Base-by-base conservation (phyloP, 306 rosid genomes). In the Alnus glutinosa region DNA sequence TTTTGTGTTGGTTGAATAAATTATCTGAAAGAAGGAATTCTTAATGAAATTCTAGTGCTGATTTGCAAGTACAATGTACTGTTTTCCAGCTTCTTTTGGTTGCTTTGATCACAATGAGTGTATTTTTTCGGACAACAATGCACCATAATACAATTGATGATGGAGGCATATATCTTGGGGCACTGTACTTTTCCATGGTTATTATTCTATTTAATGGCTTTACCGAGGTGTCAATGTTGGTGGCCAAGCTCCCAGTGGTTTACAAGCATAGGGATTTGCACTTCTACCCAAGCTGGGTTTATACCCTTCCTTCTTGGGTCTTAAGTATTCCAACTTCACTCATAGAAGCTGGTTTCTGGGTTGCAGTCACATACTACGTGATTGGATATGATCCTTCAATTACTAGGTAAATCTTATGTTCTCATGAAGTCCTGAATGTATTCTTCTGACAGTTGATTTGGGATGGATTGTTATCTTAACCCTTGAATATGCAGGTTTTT, bases 201-300 rank as follows among this genome's bases (percentile, higher is more conserved):
- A 96, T 90, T 64, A 87, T 96, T 85, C 98, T 96, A 77, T 96
- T 96, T 78, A 96, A 96, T 83, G 99, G 99, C 83, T 96, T 96
- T 87, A 96, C 93, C 48, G 99, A 96, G 87, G 98, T 93, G 76
- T 81, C 99, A 55, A 93, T 96, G 99, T 85, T 96, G 85, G 99
- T 96, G 71, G 97, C 96, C 79, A 96, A 96, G 91, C 98, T 96
- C 85, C 99, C 97, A 34, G 89, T 91, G 76, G 75, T 96, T 83
- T 96, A 96, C 99, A 96, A 96, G 92, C 99, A 96, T 72, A 89
- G 99, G 76, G 99, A 96, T 82, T 83, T 96, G 80, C 99, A 87
- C 74, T 93, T 96, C 87, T 96, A 96, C 79, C 99, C 99, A 75
- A 91, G 97, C 85, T 96, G 99, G 99, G 92, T 84, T 67, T 96